Evolutionary conservation across 768 basidiomycete species (phyloP), one percentile per base, ranked within the genome.

Genomic region (Leccinum subgranulosum): DNA sequence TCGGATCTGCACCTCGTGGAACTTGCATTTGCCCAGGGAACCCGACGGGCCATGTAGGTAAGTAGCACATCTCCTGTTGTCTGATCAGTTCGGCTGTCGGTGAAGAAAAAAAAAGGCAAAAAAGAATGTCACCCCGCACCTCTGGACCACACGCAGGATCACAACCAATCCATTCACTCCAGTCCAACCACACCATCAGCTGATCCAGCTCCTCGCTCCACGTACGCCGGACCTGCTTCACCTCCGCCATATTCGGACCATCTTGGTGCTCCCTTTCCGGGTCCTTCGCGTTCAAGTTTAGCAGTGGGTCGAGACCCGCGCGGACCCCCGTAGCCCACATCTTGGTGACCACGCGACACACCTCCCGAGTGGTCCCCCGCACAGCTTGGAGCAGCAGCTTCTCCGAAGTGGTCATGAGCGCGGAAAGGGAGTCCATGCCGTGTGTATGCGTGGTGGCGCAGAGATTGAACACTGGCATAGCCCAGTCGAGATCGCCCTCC

Each of bases 141-240:
- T 79, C 77, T 46, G 69, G 70, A 3, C 63, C 62, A 67, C 83
- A 84, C 0, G 66, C 74, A 19, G 81, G 81, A 0, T 65, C 61
- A 56, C 82, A 83, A 29, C 68, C 78, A 6, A 76, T 65, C 82
- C 82, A 84, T 14, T 71, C 64, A 54, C 71, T 74, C 81, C 82
- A 83, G 54, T 79, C 81, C 1, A 84, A 64, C 82, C 82, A 83
- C 0, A 41, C 46, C 74, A 82, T 79, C 21, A 83, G 58, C 11
- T 49, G 57, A 8, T 69, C 58, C 12, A 78, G 43, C 4, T 73
- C 70, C 17, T 36, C 29, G 14, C 53, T 60, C 81, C 81, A 83
- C 2, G 56, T 34, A 6, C 14, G 31, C 3, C 68, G 36, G 25
- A 75, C 49, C 6, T 19, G 33, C 2, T 17, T 52, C 15, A 61